A percentile compares a stretch with the other conserved stretches of the same genome.
Conservation (phyloP, 192 early-diverging fungal species). For the Coemansia sp. region DNA sequence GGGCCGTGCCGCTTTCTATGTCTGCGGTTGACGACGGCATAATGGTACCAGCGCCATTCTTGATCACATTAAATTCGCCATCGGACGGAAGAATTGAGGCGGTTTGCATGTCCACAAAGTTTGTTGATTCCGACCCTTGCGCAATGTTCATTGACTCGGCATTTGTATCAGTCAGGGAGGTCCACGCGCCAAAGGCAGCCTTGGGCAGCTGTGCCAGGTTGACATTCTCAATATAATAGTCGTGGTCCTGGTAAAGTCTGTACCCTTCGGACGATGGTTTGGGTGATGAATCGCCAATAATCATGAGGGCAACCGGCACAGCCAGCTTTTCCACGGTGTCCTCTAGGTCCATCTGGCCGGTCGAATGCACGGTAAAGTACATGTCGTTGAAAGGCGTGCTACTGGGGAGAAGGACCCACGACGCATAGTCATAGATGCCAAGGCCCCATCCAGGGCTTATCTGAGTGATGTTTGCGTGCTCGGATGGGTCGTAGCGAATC, state of each 20-base stretch:
- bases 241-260: conserved; percentile 15
- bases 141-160: conserved; percentile 19
- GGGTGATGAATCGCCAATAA: conserved; percentile 15
- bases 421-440: conserved; percentile 37
- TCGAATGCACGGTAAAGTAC: conserved; percentile 36
- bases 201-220: conserved; percentile 45
- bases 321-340: conserved; percentile 29
- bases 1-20: background rate
- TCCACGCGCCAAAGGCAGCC: conserved; percentile 33
- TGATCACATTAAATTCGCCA: conserved; percentile 7
- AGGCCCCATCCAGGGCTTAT: conserved; percentile 39
- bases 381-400: conserved; percentile 20
- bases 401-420: conserved; percentile 40
- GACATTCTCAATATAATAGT: conserved; percentile 31
- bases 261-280: conserved; percentile 14
- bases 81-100: conserved; percentile 1
- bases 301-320: conserved; percentile 22
- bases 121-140: background rate
- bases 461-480: conserved; percentile 34
- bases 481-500: conserved; percentile 32
- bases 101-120: background rate
- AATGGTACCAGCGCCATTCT: background rate
- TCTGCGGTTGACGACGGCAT: background rate
- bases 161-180: conserved; percentile 8
- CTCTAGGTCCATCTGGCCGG: conserved; percentile 39